Percentiles rank a stretch among this genome's conserved stretches.
phyloP scores from a whole-genome alignment of 2,329 filamentous ascomycete species.

The Knoxdaviesia capensis region DNA sequence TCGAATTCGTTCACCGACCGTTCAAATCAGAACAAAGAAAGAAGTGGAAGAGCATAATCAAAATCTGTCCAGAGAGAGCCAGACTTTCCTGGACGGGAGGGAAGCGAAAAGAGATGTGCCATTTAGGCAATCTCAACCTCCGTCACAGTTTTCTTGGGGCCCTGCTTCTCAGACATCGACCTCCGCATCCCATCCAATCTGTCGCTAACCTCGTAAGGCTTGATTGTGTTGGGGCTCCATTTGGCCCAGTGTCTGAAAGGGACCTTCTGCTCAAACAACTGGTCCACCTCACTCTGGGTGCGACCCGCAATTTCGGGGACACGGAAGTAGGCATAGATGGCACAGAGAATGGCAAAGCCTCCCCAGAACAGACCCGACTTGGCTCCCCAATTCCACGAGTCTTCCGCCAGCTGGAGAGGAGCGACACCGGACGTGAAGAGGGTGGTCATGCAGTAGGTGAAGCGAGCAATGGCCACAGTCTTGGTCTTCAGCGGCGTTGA shows the following conservation, averaged over 20 bases:
- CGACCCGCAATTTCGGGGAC: conserved; percentile 16
- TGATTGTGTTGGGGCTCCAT: too few relatives aligned
- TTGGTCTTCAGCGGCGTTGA: conserved; percentile 14
- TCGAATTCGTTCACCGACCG: too few relatives aligned
- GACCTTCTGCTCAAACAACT: conserved; percentile 10
- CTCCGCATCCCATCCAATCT: too few relatives aligned
- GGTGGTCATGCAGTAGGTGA: conserved; percentile 10
- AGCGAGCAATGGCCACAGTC: conserved; percentile 12
- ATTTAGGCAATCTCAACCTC: too few relatives aligned
- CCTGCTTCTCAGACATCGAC: too few relatives aligned
- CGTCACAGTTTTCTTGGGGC: too few relatives aligned
- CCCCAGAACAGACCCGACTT: conserved; percentile 17
- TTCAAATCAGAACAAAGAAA: too few relatives aligned
- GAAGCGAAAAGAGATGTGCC: too few relatives aligned
- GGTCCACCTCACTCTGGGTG: conserved; percentile 11
- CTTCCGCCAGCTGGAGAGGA: conserved; percentile 11
- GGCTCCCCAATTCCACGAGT: conserved; percentile 16
- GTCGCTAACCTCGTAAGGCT: too few relatives aligned
- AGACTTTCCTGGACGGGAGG: too few relatives aligned
- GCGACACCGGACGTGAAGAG: conserved; percentile 8
- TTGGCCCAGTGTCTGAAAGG: conserved; percentile 2
- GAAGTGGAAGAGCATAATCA: too few relatives aligned
- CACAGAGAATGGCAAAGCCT: conserved; percentile 16
- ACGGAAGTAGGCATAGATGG: conserved; percentile 22
- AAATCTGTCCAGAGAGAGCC: too few relatives aligned